phyloP scores from a whole-genome alignment of 179 eudicot species.

The Nepenthes alata region DNA sequence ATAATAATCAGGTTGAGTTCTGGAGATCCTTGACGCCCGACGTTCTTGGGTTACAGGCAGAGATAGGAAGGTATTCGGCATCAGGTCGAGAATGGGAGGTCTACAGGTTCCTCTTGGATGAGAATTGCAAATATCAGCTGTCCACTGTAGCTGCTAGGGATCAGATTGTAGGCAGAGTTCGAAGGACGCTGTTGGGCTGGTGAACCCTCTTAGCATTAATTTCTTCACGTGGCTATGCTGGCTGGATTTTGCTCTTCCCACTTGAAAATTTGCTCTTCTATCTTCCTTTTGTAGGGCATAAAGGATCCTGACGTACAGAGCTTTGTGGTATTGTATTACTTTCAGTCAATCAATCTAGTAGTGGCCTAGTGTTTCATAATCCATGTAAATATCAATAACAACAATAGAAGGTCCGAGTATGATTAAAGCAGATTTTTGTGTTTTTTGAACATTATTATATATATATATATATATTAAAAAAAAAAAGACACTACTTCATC shows the following conservation, averaged over 20 bases:
- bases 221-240: too few species aligned
- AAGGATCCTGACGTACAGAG: conserved; percentile 16
- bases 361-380: too few species aligned
- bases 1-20: background rate
- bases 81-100: conserved; percentile 85
- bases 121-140: conserved; percentile 43
- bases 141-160: conserved; percentile 36
- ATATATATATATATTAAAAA: too few species aligned
- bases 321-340: conserved; percentile 2
- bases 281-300: background rate
- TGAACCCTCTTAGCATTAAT: conserved; percentile 11
- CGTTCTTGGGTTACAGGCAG: conserved; percentile 45
- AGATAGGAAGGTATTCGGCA: conserved; percentile 66
- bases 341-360: too few species aligned
- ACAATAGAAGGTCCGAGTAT: too few species aligned
- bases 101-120: conserved; percentile 76
- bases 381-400: too few species aligned
- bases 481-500: too few species aligned
- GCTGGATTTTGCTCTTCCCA: too few species aligned
- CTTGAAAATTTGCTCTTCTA: too few species aligned
- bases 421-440: too few species aligned
- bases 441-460: too few species aligned
- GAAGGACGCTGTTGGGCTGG: conserved; percentile 84
- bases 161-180: conserved; percentile 62
- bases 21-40: background rate